Conservation (phyloP, 2,329 filamentous ascomycete genomes). For the Hypoxylon sp. region DNA sequence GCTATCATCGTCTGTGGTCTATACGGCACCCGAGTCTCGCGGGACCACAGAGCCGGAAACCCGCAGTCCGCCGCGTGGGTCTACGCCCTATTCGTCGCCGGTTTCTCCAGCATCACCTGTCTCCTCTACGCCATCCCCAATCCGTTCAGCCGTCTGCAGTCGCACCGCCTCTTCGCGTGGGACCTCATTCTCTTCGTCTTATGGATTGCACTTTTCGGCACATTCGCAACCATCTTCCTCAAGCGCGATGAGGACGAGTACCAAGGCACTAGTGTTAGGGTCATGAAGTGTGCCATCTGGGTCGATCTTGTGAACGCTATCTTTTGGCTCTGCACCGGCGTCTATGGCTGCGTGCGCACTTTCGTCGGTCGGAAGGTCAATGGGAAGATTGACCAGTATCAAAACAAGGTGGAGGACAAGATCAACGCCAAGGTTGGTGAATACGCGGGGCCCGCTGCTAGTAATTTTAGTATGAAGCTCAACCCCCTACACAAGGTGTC, state of each 20-base stretch:
- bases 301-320: conserved; percentile 73
- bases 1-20: conserved; percentile 74
- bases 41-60: conserved; percentile 49
- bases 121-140: conserved; percentile 51
- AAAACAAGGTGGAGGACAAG: conserved; percentile 23
- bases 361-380: conserved; percentile 50
- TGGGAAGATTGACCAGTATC: conserved; percentile 35
- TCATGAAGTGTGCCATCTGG: conserved; percentile 78
- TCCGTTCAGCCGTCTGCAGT: conserved; percentile 42
- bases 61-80: conserved; percentile 66
- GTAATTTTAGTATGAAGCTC: conserved; percentile 27
- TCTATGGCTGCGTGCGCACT: conserved; percentile 54
- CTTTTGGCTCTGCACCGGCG: conserved; percentile 66
- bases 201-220: conserved; percentile 75
- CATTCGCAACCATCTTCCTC: conserved; percentile 77
- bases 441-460: conserved; percentile 12
- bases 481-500: conserved; percentile 19
- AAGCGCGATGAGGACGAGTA: conserved; percentile 60
- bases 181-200: conserved; percentile 54
- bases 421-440: conserved; percentile 28
- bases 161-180: conserved; percentile 55
- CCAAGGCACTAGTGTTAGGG: conserved; percentile 52
- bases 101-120: conserved; percentile 62
- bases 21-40: conserved; percentile 69
- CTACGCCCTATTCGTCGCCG: conserved; percentile 68